Evolutionary conservation across 2,329 filamentous ascomycete genomes (phyloP).

Genomic region (Rosellinia necatrix): DNA sequence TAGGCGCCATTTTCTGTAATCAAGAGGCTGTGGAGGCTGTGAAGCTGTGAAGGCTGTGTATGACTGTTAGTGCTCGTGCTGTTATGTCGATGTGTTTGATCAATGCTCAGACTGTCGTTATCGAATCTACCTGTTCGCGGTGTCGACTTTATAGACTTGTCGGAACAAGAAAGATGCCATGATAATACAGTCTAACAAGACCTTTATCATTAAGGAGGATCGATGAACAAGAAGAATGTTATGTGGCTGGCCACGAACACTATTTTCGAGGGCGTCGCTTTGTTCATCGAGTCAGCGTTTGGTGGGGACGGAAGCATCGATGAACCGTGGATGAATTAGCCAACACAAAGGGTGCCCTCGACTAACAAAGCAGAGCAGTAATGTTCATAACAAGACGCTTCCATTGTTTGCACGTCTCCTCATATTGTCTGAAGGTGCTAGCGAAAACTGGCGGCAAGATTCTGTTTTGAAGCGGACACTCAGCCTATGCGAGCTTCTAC

Average conservation of each 20-base stretch:
- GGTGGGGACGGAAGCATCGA: constrained; percentile 25
- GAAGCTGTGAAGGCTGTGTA: not conserved
- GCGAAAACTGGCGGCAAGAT: too few relatives aligned
- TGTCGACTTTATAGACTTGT: constrained; percentile 3
- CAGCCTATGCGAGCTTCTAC: too few relatives aligned
- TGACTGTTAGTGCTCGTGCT: not conserved
- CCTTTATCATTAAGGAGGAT: constrained; percentile 4
- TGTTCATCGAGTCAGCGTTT: constrained; percentile 6
- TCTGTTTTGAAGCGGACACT: too few relatives aligned
- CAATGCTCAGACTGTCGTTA: not conserved
- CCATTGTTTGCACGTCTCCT: constrained; percentile 8
- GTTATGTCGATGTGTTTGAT: not conserved
- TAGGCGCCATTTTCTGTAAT: constrained; percentile 6
- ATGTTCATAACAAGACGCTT: not conserved
- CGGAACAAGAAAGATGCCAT: constrained; percentile 7
- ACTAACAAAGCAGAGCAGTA: constrained; percentile 24
- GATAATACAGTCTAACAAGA: not conserved
- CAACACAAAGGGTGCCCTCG: constrained; percentile 9
- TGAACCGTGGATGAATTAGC: not conserved
- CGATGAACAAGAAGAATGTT: too few relatives aligned
- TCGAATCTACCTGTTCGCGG: not conserved
- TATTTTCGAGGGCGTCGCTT: constrained; percentile 9
- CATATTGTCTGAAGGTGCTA: too few relatives aligned
- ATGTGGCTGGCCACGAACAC: too few relatives aligned
- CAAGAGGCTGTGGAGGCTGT: not conserved